Conservation (phyloP, 1,284 basidiomycete genomes). For the Blastosporella zonata region DNA sequence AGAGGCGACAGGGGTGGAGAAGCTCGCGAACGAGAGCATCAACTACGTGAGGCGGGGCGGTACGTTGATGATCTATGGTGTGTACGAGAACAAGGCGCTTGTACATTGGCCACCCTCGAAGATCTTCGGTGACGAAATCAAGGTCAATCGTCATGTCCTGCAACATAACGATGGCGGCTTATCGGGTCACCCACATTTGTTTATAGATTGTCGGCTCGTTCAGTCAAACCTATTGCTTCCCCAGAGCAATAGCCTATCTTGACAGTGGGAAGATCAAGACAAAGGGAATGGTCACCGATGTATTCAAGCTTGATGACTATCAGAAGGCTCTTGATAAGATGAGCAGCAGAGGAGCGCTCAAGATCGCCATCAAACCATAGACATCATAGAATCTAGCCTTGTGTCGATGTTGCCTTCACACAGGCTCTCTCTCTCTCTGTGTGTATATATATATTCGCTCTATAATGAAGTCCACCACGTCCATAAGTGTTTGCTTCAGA, state of each 20-base stretch:
- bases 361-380: constrained; percentile 58
- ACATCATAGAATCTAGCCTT: background rate
- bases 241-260: constrained; percentile 82
- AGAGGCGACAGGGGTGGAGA: constrained; percentile 85
- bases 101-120: constrained; percentile 83
- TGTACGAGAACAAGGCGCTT: constrained; percentile 72
- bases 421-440: too few relatives aligned
- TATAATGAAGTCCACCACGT: too few relatives aligned
- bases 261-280: constrained; percentile 82
- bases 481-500: too few relatives aligned
- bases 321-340: constrained; percentile 84
- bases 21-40: constrained; percentile 77
- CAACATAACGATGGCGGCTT: constrained; percentile 17
- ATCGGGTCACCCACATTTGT: background rate
- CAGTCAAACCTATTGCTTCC: constrained; percentile 85
- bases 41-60: constrained; percentile 83
- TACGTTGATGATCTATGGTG: constrained; percentile 73
- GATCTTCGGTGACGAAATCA: constrained; percentile 87
- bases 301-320: constrained; percentile 77
- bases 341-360: constrained; percentile 67
- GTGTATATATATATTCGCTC: too few relatives aligned
- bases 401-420: background rate
- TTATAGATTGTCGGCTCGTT: constrained; percentile 81
- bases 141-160: constrained; percentile 33
- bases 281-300: constrained; percentile 83